Percentiles rank a stretch among this genome's conserved stretches.
Evolutionary conservation across 148 eudicot genomes (phyloP).

Genomic region (Rhododendron molle): DNA sequence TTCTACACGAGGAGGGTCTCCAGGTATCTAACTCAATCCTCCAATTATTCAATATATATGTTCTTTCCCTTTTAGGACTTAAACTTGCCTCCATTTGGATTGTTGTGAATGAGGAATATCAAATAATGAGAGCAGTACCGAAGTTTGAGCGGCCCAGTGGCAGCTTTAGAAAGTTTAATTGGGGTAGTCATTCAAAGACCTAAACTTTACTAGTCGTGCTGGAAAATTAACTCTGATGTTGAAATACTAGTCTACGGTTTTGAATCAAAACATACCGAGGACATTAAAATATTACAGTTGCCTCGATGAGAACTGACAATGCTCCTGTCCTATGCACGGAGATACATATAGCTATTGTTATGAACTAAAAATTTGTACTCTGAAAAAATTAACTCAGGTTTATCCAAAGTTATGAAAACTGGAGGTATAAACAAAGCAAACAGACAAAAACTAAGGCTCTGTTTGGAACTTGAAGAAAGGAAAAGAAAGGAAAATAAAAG

Average conservation of each 20-base stretch:
- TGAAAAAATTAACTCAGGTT: background rate
- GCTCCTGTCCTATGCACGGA: background rate
- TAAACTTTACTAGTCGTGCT: background rate
- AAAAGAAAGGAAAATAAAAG: too few species aligned
- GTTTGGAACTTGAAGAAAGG: too few species aligned
- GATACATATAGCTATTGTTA: background rate
- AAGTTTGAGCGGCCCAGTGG: background rate
- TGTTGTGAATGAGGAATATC: background rate
- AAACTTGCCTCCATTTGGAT: background rate
- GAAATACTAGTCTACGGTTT: background rate
- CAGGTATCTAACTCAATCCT: constrained; percentile 31
- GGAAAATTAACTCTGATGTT: background rate
- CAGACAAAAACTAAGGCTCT: too few species aligned
- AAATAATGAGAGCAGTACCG: background rate
- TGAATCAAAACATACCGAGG: background rate
- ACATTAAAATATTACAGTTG: background rate
- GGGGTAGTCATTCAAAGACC: background rate
- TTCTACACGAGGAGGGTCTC: constrained; percentile 46
- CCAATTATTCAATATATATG: background rate
- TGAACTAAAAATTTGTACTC: background rate
- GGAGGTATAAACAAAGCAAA: background rate
- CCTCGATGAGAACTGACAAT: background rate
- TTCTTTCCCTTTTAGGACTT: background rate
- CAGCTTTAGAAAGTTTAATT: background rate
- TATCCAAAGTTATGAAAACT: background rate